Base-by-base conservation (phyloP, 2,329 filamentous ascomycete species). In the Ambrosiella xylebori region DNA sequence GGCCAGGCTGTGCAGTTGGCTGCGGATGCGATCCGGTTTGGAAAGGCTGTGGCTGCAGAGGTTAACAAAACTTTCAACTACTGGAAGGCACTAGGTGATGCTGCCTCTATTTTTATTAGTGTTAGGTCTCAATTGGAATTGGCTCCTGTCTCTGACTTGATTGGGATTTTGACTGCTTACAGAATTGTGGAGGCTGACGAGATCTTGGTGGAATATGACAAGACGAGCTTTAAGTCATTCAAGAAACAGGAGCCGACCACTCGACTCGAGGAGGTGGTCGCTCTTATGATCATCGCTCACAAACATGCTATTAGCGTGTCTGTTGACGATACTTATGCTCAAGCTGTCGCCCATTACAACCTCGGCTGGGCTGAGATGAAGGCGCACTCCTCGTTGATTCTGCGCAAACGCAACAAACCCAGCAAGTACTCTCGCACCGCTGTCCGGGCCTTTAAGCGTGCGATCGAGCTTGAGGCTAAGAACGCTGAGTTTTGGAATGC, bases 401-500 rank as follows among this genome's bases (percentile, higher is more conserved):
- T 68, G 1, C 66, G 70, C 2, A 52, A 73, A 71, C 40, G 82
- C 7, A 36, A 81, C 65, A 84, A 77, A 65, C 74, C 76, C 15
- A 78, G 81, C 65, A 78, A 77, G 63, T 89, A 88, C 63, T 74
- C 93, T 52, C 90, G 85, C 68, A 84, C 89, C 6, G 80, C 93
- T 1, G 85, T 97, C 62, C 79, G 84, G 57, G 93, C 88, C 65
- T 97, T 98, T 77, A 98, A 98, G 71, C 79, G 88, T 50, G 87
- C 93, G 0, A 98, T 98, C 63, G 93, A 97, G 70, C 76, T 96
- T 1, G 94, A 98, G 69, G 86, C 90, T 6, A 87, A 89, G 56
- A 98, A 97, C 66, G 75, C 88, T 0, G 91, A 97, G 64, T 97
- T 97, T 68, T 98, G 93, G 93, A 97, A 97, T 66, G 85, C 93